Conservation (phyloP, 495 filamentous ascomycete species). For the Monascus purpureus region DNA sequence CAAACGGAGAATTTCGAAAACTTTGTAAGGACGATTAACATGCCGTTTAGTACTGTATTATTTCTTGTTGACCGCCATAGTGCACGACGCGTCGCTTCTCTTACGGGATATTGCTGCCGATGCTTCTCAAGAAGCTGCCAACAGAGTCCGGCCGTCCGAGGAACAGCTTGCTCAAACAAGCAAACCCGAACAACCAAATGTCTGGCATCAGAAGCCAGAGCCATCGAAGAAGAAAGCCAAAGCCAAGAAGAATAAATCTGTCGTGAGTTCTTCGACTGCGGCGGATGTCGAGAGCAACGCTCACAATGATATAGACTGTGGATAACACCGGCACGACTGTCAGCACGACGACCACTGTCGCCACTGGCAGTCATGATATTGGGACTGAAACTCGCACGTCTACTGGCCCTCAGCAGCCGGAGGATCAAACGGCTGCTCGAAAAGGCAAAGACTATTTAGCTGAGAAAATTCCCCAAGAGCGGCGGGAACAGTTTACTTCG, state of each 20-base stretch:
- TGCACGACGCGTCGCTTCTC: slow-evolving; percentile 74
- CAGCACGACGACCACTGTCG: slow-evolving; percentile 40
- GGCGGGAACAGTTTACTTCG: slow-evolving; percentile 84
- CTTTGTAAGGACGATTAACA: slow-evolving; percentile 47
- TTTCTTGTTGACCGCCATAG: slow-evolving; percentile 30
- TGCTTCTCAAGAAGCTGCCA: slow-evolving; percentile 71
- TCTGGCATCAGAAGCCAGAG: slow-evolving; percentile 84
- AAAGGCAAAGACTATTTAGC: slow-evolving; percentile 58
- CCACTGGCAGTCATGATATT: slow-evolving; percentile 32
- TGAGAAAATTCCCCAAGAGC: slow-evolving; percentile 81
- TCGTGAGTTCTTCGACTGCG: slow-evolving; percentile 13
- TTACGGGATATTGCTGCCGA: slow-evolving; percentile 84
- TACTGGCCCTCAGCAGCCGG: slow-evolving; percentile 35
- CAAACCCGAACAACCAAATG: slow-evolving; percentile 70
- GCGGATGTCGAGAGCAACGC: background rate
- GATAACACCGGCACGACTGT: slow-evolving; percentile 39
- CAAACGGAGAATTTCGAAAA: slow-evolving; percentile 95
- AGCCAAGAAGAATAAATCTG: slow-evolving; percentile 49
- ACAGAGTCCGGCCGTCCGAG: slow-evolving; percentile 59
- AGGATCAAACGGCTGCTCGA: slow-evolving; percentile 19
- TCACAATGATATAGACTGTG: slow-evolving; percentile 10
- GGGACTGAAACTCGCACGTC: slow-evolving; percentile 29
- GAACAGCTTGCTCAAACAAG: slow-evolving; percentile 71
- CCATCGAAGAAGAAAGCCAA: slow-evolving; percentile 57
- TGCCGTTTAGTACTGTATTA: background rate